A percentile compares a stretch with the other conserved stretches of the same genome.
These are phyloP conservation scores for Aspergillus proliferans DNA, from an alignment of 2,329 filamentous ascomycete genomes.

Conservation along the genomic window DNA sequence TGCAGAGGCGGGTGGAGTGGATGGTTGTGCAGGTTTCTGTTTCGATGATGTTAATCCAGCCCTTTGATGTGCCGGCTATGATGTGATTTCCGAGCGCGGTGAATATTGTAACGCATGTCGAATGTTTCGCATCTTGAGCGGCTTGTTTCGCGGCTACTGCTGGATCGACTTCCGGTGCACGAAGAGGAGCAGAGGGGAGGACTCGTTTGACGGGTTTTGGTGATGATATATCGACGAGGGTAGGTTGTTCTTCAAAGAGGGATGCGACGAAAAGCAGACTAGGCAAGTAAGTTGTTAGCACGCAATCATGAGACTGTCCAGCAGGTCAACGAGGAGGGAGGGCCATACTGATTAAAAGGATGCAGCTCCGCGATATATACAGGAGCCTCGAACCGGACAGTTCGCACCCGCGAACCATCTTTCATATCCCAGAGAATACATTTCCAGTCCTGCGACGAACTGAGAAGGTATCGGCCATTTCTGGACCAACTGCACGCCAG, in stretches of 20 bases:
- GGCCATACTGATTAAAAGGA: conserved; percentile 76
- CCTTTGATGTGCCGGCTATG: conserved; percentile 87
- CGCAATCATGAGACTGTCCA: neutral
- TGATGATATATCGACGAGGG: conserved; percentile 73
- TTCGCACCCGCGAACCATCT: conserved; percentile 65
- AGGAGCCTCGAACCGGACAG: conserved; percentile 84
- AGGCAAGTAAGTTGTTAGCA: conserved; percentile 4
- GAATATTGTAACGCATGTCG: conserved; percentile 88
- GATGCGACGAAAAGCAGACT: conserved; percentile 83
- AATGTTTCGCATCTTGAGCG: conserved; percentile 88
- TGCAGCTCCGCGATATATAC: conserved; percentile 96
- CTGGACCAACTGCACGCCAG: conserved; percentile 66
- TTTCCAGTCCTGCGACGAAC: conserved; percentile 93
- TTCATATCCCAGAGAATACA: conserved; percentile 91
- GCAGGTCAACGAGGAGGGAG: neutral
- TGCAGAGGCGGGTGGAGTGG: conserved; percentile 82
- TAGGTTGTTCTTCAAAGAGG: conserved; percentile 86
- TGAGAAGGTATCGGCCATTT: conserved; percentile 84
- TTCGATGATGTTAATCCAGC: conserved; percentile 93
- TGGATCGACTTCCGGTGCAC: conserved; percentile 56
- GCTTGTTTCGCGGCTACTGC: conserved; percentile 70
- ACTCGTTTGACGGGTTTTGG: conserved; percentile 66
- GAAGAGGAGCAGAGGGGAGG: conserved; percentile 75
- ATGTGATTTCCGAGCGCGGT: conserved; percentile 81
- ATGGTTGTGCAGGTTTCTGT: conserved; percentile 73